phyloP scores from a whole-genome alignment of 768 basidiomycete species.

The Gelatoporia subvermispora region DNA sequence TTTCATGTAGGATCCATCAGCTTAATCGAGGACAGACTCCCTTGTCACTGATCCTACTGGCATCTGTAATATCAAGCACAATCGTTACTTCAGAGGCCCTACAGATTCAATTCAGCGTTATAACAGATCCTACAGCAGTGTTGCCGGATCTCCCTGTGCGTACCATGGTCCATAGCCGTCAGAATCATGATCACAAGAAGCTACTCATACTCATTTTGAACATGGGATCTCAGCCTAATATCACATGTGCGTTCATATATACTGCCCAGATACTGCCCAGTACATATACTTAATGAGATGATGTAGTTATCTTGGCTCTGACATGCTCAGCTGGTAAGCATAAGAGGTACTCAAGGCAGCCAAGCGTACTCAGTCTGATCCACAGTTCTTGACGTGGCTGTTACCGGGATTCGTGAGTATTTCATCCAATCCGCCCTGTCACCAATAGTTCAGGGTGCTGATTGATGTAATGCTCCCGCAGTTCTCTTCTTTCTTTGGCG shows the following conservation, averaged over 20 bases:
- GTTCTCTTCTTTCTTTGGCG: slow-evolving; percentile 14
- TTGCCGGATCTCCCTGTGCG: neutral
- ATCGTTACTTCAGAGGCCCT: slow-evolving; percentile 14
- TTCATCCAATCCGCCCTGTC: neutral
- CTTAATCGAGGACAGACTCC: slow-evolving; percentile 1
- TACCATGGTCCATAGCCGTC: no score
- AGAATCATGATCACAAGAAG: no score
- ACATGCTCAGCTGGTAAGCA: slow-evolving; percentile 12
- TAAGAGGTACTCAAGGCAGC: neutral
- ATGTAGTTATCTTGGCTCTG: slow-evolving; percentile 12
- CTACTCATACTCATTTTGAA: no score
- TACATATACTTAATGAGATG: no score
- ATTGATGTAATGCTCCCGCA: neutral
- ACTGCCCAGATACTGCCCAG: no score
- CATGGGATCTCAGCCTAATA: slow-evolving; percentile 3
- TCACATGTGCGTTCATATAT: slow-evolving; percentile 6
- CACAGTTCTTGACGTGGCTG: slow-evolving; percentile 16
- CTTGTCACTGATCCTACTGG: slow-evolving; percentile 6
- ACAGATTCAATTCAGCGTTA: slow-evolving; percentile 10
- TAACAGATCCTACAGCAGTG: neutral
- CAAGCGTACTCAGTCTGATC: neutral
- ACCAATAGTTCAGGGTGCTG: no score
- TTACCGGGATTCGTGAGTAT: slow-evolving; percentile 15
- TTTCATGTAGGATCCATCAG: neutral
- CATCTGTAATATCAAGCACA: slow-evolving; percentile 6